A percentile compares a stretch with the other conserved stretches of the same genome.
phyloP scores from a whole-genome alignment of 257 asterid species.

The Avicennia marina region DNA sequence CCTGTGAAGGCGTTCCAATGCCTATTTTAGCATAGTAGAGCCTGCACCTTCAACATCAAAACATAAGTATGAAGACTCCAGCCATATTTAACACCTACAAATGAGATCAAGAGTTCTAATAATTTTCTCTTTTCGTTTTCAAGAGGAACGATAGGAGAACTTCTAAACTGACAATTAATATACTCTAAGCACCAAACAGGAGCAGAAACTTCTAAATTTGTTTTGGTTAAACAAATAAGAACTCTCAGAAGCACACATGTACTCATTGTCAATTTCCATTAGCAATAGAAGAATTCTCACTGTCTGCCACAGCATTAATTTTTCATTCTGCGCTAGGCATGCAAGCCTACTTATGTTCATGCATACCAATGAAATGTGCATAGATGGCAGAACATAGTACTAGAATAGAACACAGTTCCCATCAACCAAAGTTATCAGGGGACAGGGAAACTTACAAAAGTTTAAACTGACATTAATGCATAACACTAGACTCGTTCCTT shows the following conservation, averaged over 20 bases:
- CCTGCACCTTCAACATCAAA: conserved; percentile 45
- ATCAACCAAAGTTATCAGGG: not conserved
- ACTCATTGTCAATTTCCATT: not conserved
- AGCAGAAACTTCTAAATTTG: not conserved
- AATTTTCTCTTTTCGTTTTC: too few species aligned
- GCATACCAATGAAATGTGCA: not conserved
- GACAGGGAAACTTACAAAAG: not conserved
- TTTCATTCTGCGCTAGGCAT: not conserved
- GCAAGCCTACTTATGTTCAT: not conserved
- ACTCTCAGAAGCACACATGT: not conserved
- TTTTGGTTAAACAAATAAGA: conserved; percentile 1
- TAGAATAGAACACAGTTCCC: not conserved
- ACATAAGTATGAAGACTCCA: conserved; percentile 16
- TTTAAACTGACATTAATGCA: not conserved
- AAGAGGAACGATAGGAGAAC: too few species aligned
- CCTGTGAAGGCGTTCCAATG: conserved; percentile 92
- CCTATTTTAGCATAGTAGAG: conserved; percentile 96
- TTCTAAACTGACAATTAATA: too few species aligned
- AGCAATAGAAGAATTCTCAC: conserved; percentile 3
- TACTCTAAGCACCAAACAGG: too few species aligned
- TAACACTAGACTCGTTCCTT: conserved; percentile 3
- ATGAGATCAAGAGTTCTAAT: conserved; percentile 2
- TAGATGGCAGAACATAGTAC: not conserved
- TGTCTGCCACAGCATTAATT: conserved; percentile 7
- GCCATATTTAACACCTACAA: conserved; percentile 9